Evolutionary conservation across 163 green algal species (phyloP), one percentile per base, ranked within the genome.

Genomic region (Volvox carteri): DNA sequence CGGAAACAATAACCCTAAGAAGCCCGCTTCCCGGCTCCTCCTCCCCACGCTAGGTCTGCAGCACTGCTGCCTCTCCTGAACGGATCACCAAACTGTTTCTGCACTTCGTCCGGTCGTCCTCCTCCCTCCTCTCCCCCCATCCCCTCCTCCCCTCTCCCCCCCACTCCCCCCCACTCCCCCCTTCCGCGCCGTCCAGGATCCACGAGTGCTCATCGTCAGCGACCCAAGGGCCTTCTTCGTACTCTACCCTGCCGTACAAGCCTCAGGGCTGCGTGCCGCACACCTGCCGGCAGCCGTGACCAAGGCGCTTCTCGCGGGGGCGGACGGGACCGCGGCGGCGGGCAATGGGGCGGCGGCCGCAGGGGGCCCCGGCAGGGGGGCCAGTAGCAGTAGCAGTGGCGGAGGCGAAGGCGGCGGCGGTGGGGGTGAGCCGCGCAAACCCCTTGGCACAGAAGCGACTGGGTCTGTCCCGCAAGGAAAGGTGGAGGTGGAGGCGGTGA

Each of bases 181-280:
- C 5, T 42, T 5, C 19, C 5, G 2, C 44, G 3, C 28, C 0
- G 1, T 78, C 14, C 78, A 87, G 80, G 81, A 72, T 41, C 48
- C 81, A 0, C 21, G 46, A 14, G 67, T 72, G 46, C 35, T 79
- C 1, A 76, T 88, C 33, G 68, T 88, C 50, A 83, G 48, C 68
- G 83, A 88, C 83, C 44, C 83, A 25, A 67, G 83, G 28, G 68
- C 33, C 83, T 78, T 88, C 68, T 81, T 88, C 68, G 28, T 54
- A n/a, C 35, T 81, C 8, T 81, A 88, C 83, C 83, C 83, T 4
- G 68, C 83, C 21, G 83, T 88, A 7, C 67, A 70, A 23, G 67
- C 83, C 37, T 35, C 83, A 9, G 83, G 83, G 0, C 68, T 88
- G 68, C 37, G 50, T 5, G 4, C 50, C 28, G 68, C 48, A 25